These are phyloP conservation scores for Anthracocystis walkeri DNA, from an alignment of 1,284 basidiomycete species.

Conservation along the genomic window DNA sequence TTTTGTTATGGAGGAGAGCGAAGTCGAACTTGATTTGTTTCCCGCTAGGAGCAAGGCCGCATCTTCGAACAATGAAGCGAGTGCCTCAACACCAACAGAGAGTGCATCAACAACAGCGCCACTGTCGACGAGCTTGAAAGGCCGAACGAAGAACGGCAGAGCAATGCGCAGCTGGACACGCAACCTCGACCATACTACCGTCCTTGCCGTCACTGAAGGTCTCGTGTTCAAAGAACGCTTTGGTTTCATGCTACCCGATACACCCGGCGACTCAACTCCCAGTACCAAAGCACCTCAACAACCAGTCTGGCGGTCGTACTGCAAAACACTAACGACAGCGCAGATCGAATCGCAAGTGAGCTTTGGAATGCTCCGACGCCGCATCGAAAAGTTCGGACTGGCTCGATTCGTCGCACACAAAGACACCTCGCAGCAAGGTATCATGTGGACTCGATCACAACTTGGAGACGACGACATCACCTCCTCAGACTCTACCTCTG, in stretches of 20 bases:
- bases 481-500: background rate
- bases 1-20: constrained; percentile 69
- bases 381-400: constrained; percentile 69
- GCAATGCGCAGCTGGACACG: constrained; percentile 67
- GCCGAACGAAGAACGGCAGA: constrained; percentile 46
- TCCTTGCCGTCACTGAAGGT: constrained; percentile 65
- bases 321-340: constrained; percentile 50
- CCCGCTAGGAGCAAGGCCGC: constrained; percentile 22
- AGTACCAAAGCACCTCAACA: constrained; percentile 1
- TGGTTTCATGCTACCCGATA: constrained; percentile 34
- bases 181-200: constrained; percentile 66
- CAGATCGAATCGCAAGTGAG: constrained; percentile 63
- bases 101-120: background rate
- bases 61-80: background rate
- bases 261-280: background rate
- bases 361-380: constrained; percentile 55
- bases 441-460: constrained; percentile 53
- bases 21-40: constrained; percentile 63
- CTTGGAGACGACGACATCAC: constrained; percentile 7
- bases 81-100: background rate
- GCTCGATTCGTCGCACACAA: constrained; percentile 66
- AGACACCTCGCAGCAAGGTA: constrained; percentile 62
- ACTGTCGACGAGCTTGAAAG: constrained; percentile 21
- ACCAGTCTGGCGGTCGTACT: constrained; percentile 37
- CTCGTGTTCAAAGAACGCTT: constrained; percentile 55